Base-by-base conservation (phyloP, 2,329 filamentous ascomycete genomes). In the Calonectria multiphialidica region DNA sequence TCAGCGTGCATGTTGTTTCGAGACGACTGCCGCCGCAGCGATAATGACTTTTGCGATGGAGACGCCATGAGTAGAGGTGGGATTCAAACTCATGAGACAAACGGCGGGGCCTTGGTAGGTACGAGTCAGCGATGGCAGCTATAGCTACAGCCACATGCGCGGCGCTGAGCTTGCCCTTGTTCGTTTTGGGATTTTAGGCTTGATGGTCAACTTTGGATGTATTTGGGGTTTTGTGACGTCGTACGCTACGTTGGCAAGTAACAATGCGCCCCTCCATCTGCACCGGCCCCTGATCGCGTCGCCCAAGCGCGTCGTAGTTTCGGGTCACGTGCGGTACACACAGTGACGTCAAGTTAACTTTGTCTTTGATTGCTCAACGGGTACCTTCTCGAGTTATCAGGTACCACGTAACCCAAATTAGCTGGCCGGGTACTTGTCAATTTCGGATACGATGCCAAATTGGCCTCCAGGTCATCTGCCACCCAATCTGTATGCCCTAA, bases 11-110 rank as follows among this genome's bases (percentile, higher is more conserved):
- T 76, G 69, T 74, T 81, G 72, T 80, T 81, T 73, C 76, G 75
- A 61, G 82, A 83, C 69, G 83, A 82, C 74, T 81, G 81, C 70
- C 82, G 83, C 75, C 81, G 80, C 66, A 80, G 75, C 49, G 83
- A 79, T 77, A 77, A 72, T 73, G 81, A 72, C 53, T 79, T 74
- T 59, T 75, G 74, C 65, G 80, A 76, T 37, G 79, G 74, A 53
- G 75, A 77, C 66, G 81, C 74, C 82, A 83, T 83, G 76, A 74
- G 66, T 53, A 44, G 66, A 61, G 64, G 12, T 18, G 63, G 35
- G 37, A 62, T 66, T 33, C 59, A 68, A 30, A 59, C 30, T 75
- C 72, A 76, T 72, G 59, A 65, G 66, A 77, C 68, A 53, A 68
- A 68, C 50, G 23, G 69, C 64, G 69, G 69, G 57, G 35, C 57